Evolutionary conservation across 2,329 filamentous ascomycete genomes (phyloP), one percentile per base, ranked within the genome.

Genomic region (Paecilomyces variotii): DNA sequence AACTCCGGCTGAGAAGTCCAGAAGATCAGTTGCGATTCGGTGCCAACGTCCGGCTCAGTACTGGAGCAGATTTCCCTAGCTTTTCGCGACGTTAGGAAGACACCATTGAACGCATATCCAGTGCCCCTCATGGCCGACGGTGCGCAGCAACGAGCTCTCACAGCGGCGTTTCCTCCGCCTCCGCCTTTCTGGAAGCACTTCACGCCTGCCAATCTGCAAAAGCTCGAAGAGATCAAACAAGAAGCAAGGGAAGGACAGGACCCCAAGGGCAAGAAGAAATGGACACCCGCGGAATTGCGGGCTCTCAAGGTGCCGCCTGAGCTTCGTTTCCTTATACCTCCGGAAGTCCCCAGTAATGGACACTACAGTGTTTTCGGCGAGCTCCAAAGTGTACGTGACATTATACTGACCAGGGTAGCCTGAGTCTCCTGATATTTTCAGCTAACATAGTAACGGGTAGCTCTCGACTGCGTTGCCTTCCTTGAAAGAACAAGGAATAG

Each of bases 141-240:
- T 60, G 76, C 77, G 57, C 76, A 79, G 53, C 73, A 75, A 62
- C 67, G 68, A 66, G 64, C 75, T 57, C 66, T 78, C 30, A 81
- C 85, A 27, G 85, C 88, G 26, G 85, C 87, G 49, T 96, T 91
- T 71, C 93, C 94, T 26, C 85, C 88, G 56, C 94, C 94, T 27
- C 94, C 94, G 27, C 87, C 88, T 0, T 96, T 97, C 77, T 97
- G 90, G 86, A 87, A 88, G 65, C 82, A 89, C 72, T 97, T 97
- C 75, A 96, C 90, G 0, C 73, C 85, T 2, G 84, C 88, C 28
- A 95, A 93, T 69, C 68, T 90, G 56, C 76, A 83, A 12, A 84
- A 84, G 54, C 75, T 89, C 26, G 74, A 80, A 58, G 69, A 80
- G 45, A 70, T 82, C 56, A 81, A 80, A 63, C 74, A 73, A 26